Base-by-base conservation (phyloP, 208 protist species). In the Vickermania ingenoplastis region DNA sequence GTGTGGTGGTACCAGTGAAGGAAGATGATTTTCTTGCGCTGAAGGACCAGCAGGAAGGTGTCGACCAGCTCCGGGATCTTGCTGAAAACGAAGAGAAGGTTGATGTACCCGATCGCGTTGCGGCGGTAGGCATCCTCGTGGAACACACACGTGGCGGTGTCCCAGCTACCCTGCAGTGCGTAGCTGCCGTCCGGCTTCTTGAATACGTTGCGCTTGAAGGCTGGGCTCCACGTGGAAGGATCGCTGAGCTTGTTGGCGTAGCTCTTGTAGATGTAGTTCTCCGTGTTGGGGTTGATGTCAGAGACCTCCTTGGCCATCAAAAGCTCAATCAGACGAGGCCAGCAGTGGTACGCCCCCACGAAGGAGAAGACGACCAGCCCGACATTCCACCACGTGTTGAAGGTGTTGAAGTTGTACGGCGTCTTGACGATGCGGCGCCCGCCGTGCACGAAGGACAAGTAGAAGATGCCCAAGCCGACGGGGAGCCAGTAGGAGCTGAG, bases 1-100 rank as follows among this genome's bases (percentile, higher is more conserved):
- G 89, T 63, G 77, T 98, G 94, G 67, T 98, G 96, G 67, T 89
- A 95, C 86, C 89, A 95, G 64, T 95, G 89, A 41, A 95, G 58
- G 72, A 95, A 54, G 50, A 26, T 17, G 21, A 26, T 54, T 21
- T 54, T 54, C 21, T 26, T 17, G 11, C 92, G 86, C 70, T 77
- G 79, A 30, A 93, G 25, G 24, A 95, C 69, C 14, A 95, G 75
- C 60, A 79, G 89, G 29, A 84, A 48, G 2, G 89, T 95, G 72
- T 91, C 84, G 13, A 93, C 61, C 50, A 95, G 77, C 73, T 95
- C 89, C 0, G 81, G 80, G 22, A 87, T 79, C 63, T 95, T 95
- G 45, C 73, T 85, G 11, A 93, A 66, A 14, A 83, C 63, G 57
- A 95, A 95, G 61, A 91, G 63, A 22, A 81, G 61, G n/a, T 75